phyloP scores from a whole-genome alignment of 1,284 basidiomycete species.

The Irpex sp. region DNA sequence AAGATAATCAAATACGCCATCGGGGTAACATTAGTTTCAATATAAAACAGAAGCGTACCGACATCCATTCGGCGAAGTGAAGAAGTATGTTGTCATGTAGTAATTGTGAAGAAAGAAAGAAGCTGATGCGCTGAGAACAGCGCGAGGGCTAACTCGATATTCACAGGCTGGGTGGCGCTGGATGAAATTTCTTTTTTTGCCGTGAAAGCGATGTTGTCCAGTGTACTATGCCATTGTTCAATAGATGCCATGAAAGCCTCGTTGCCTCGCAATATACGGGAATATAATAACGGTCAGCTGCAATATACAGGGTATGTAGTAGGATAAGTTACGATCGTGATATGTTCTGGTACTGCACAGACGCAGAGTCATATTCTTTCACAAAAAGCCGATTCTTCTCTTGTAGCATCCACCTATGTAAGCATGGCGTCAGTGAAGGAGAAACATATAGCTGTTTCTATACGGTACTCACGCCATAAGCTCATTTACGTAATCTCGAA shows the following conservation, averaged over 20 bases:
- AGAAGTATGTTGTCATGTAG: neutral
- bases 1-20: neutral
- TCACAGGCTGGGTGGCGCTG: neutral
- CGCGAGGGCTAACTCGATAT: no score
- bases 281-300: neutral
- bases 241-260: neutral
- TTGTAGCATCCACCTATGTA: conserved; percentile 70
- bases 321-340: conserved; percentile 52
- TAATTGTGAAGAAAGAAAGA: no score
- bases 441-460: conserved; percentile 8
- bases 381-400: conserved; percentile 78
- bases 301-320: neutral
- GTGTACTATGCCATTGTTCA: no score
- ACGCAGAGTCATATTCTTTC: conserved; percentile 78
- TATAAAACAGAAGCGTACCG: neutral
- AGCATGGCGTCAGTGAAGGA: conserved; percentile 4
- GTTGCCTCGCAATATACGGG: neutral
- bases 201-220: neutral
- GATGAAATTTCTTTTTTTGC: no score
- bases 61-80: neutral
- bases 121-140: neutral
- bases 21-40: neutral
- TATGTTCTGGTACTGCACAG: conserved; percentile 80
- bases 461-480: conserved; percentile 78
- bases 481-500: conserved; percentile 93